Base-by-base conservation (phyloP, 1,139 yeast species). In the Meyerozyma guilliermondii region DNA sequence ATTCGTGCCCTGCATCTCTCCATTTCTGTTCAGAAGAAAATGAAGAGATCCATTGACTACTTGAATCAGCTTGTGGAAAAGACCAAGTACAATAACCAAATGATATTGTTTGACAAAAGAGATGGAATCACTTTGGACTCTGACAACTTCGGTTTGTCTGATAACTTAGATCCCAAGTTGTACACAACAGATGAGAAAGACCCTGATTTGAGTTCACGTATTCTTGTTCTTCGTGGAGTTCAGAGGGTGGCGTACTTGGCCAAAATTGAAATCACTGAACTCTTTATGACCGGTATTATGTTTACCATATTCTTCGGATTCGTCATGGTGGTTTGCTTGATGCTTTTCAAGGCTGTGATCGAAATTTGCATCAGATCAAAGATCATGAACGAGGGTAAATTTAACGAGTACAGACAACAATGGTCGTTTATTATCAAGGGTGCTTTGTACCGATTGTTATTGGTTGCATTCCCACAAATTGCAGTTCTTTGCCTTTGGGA, bases 221-320 rank as follows among this genome's bases (percentile, higher is more conserved):
- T 88, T 40, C 72, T 91, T 57, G 83, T 91, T 31, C 68, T 92
- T 43, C 78, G 96, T 60, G 98, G 98, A 50, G 83, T 94, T 50
- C 89, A 88, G 63, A 82, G 98, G 65, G 96, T 91, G 7, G 83
- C 97, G 0, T 92, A 73, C 60, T 68, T 83, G 52, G 88, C 96
- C 8, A 78, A 79, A 34, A 89, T 92, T 53, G 98, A 92, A 65
- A 74, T 88, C 52, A 84, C 97, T 20, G 81, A 81, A 57, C 64
- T 94, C 46, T 94, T 91, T 63, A 71, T 91, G 67, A 92, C 98
- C 0, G 89, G 94, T 46, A 78, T 89, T 38, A 82, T 84, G 11
- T 88, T 91, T 60, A 83, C 89, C 59, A 63, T 91, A 27, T 83
- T 92, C 62, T 80, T 91, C 55, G 82, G 87, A 14, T 81, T 89